Conservation (phyloP, 805 yeast genomes). For the Saccharomycopsis lassenensis region DNA sequence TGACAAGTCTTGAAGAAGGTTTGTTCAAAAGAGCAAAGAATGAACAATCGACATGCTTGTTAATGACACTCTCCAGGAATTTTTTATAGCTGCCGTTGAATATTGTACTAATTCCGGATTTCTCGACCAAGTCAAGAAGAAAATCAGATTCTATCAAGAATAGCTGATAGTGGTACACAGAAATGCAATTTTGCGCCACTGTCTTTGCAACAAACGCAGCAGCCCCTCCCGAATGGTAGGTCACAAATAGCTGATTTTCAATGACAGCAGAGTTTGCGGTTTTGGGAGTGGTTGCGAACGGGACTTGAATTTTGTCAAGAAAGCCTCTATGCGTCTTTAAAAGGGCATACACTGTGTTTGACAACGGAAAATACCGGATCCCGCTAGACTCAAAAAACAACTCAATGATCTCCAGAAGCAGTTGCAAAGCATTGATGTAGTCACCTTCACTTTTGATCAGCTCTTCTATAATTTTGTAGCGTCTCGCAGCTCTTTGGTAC, state of each 20-base stretch:
- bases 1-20: conserved; percentile 13
- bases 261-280: too few species aligned
- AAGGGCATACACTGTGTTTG: too few species aligned
- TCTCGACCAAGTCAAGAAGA: conserved; percentile 26
- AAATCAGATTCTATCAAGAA: conserved; percentile 27
- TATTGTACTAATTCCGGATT: too few species aligned
- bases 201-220: conserved; percentile 11
- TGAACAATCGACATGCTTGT: too few species aligned
- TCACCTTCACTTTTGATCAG: conserved; percentile 36
- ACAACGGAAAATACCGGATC: too few species aligned
- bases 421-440: conserved; percentile 34
- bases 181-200: conserved; percentile 21
- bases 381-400: too few species aligned
- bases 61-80: too few species aligned
- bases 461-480: conserved; percentile 33
- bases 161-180: conserved; percentile 25
- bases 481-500: conserved; percentile 18
- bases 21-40: not conserved
- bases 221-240: conserved; percentile 5
- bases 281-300: not conserved
- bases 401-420: conserved; percentile 34
- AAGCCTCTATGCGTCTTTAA: conserved; percentile 20
- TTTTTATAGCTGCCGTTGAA: too few species aligned
- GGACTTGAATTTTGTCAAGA: conserved; percentile 5
- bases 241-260: too few species aligned